Base-by-base conservation (phyloP, 345 rosid species). In the Theobroma cacao region DNA sequence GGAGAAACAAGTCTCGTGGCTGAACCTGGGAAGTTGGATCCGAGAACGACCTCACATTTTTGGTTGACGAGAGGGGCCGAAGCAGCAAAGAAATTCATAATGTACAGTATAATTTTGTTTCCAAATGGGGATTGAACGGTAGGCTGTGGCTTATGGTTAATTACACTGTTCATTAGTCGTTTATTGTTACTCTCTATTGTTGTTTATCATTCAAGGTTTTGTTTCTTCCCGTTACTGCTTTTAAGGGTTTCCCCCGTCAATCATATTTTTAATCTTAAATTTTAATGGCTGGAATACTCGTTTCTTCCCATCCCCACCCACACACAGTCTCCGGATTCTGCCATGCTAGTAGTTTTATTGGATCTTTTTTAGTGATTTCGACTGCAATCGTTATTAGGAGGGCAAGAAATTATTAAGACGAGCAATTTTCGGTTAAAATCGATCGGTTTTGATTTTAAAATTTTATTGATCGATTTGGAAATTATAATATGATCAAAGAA, bases 31-130 rank as follows among this genome's bases (percentile, higher is more conserved):
- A 76, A 77, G 64, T 78, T 73, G 80, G 80, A 79, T 69, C 82
- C 55, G 33, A 43, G 72, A 34, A 47, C 43, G 52, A 43, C 52
- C 71, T 71, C 72, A 17, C 82, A 73, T 67, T 70, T 78, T 78
- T 75, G 75, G 84, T 56, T 33, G 81, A 78, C 56, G 31, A 64
- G 74, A 71, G 74, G 74, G 74, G 74, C 75, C 67, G 30, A 60
- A 45, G 79, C 82, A 60, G 63, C 83, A 66, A 67, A n/a, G n/a
- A n/a, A 58, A 62, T 52, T 78, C 69, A 60, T 59, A n/a, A 77
- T 88, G 91, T 88, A 86, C 88, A 88, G 89, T 86, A 82, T 78
- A 83, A 78, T 83, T 88, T 84, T 84, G 82, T 81, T 80, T 80
- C 62, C 66, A 69, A 56, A 81, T 72, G 83, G 85, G 82, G 72